Percentiles rank a stretch among this genome's conserved stretches.
Evolutionary conservation across 331 rosid genomes (phyloP).

Genomic region (Acacia pycnantha): DNA sequence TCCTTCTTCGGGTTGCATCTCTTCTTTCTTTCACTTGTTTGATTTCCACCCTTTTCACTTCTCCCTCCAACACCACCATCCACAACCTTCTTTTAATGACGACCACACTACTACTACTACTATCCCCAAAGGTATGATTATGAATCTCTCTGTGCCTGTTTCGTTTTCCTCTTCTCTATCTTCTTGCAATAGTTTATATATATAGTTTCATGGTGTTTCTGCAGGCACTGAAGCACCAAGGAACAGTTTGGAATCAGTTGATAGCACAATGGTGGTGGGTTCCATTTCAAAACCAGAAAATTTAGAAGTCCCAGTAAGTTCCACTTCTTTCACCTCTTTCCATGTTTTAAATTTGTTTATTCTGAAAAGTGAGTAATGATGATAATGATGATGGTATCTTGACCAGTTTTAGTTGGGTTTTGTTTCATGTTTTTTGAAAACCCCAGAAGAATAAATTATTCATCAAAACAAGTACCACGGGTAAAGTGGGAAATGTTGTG

Average conservation of each 20-base stretch:
- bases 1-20: constrained; percentile 73
- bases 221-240: constrained; percentile 81
- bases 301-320: constrained; percentile 61
- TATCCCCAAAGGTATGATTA: constrained; percentile 48
- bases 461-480: constrained; percentile 52
- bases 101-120: background rate
- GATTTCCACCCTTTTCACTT: constrained; percentile 67
- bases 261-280: constrained; percentile 22
- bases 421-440: constrained; percentile 25
- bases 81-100: background rate
- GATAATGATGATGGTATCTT: background rate
- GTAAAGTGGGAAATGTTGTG: constrained; percentile 22
- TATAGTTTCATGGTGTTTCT: background rate
- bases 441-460: constrained; percentile 58
- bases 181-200: background rate
- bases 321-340: background rate
- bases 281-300: constrained; percentile 45
- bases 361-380: constrained; percentile 32
- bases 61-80: constrained; percentile 33
- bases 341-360: constrained; percentile 12
- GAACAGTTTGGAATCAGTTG: constrained; percentile 73
- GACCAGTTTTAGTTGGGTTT: background rate
- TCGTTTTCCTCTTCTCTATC: background rate
- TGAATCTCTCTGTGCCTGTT: background rate
- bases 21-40: constrained; percentile 68